Evolutionary conservation across 23 red algal species (phyloP).

Genomic region (Gracilaria domingensis): DNA sequence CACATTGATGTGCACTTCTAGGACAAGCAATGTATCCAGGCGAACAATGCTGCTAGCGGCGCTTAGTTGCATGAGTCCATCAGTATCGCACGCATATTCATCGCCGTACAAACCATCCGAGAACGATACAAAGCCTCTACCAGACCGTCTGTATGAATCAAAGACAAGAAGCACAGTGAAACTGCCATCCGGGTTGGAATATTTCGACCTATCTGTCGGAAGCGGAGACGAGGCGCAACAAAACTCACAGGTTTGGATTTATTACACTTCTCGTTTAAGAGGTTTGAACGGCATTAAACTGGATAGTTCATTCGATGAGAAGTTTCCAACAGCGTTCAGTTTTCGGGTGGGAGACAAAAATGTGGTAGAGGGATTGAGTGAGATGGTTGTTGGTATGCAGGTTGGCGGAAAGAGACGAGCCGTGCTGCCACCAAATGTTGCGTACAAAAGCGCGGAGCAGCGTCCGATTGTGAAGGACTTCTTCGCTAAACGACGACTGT

Average conservation of each 20-base stretch:
- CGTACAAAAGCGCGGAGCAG: slow-evolving; percentile 61
- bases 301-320: slow-evolving; percentile 57
- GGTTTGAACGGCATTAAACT: slow-evolving; percentile 83
- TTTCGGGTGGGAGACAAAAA: slow-evolving; percentile 49
- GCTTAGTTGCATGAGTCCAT: neutral
- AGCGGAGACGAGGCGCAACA: slow-evolving; percentile 37
- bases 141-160: slow-evolving; percentile 62
- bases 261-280: slow-evolving; percentile 70
- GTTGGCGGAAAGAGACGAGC: slow-evolving; percentile 78
- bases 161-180: slow-evolving; percentile 25
- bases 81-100: slow-evolving; percentile 30
- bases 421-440: slow-evolving; percentile 60
- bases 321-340: slow-evolving; percentile 18
- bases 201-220: slow-evolving; percentile 75
- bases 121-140: slow-evolving; percentile 31
- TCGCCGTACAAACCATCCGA: slow-evolving; percentile 58
- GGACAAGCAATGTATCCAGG: slow-evolving; percentile 6
- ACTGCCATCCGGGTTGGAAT: slow-evolving; percentile 68
- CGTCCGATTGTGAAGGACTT: slow-evolving; percentile 54
- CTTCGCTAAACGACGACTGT: slow-evolving; percentile 64
- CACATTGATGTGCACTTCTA: neutral
- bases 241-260: slow-evolving; percentile 35
- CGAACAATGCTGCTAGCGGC: slow-evolving; percentile 19
- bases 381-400: slow-evolving; percentile 70
- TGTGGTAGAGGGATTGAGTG: slow-evolving; percentile 74